Evolutionary conservation across 2,329 filamentous ascomycete genomes (phyloP).

Genomic region (Ophiostoma populinum): DNA sequence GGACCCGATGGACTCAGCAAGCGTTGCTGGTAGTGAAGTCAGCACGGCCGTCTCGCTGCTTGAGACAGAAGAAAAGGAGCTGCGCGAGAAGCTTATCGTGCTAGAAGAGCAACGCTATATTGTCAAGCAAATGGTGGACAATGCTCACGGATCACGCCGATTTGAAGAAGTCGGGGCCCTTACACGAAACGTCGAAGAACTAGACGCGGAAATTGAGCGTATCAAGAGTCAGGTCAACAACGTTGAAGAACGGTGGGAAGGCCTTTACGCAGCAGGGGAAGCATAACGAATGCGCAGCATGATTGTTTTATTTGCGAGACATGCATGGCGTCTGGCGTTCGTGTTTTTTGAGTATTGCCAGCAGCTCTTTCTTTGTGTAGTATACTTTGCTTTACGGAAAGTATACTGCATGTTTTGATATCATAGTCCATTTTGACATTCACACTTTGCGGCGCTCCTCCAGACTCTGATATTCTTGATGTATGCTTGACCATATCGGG

Average conservation of each 20-base stretch:
- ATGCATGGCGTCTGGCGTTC: not conserved
- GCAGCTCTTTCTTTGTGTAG: too few relatives aligned
- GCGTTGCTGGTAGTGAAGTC: conserved; percentile 28
- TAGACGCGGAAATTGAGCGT: conserved; percentile 59
- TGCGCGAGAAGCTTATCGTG: conserved; percentile 65
- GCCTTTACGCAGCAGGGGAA: conserved; percentile 23
- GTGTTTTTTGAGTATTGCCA: too few relatives aligned
- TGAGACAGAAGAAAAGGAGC: conserved; percentile 68
- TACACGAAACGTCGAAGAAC: conserved; percentile 63
- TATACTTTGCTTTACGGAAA: too few relatives aligned
- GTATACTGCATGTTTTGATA: too few relatives aligned
- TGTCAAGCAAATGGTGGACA: conserved; percentile 68
- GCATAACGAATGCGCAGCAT: conserved; percentile 2
- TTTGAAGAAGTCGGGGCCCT: conserved; percentile 79
- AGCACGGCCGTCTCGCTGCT: conserved; percentile 40
- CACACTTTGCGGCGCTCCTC: too few relatives aligned
- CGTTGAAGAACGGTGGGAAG: conserved; percentile 44
- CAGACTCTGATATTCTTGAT: too few relatives aligned
- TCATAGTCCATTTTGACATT: too few relatives aligned
- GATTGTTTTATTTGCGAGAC: not conserved
- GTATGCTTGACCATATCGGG: too few relatives aligned
- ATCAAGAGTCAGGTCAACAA: conserved; percentile 46
- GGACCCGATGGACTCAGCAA: conserved; percentile 29
- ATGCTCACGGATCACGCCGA: conserved; percentile 56
- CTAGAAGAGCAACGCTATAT: conserved; percentile 85